phyloP scores from a whole-genome alignment of 2,329 filamentous ascomycete species.

The Parasarocladium wereldwijsianum region DNA sequence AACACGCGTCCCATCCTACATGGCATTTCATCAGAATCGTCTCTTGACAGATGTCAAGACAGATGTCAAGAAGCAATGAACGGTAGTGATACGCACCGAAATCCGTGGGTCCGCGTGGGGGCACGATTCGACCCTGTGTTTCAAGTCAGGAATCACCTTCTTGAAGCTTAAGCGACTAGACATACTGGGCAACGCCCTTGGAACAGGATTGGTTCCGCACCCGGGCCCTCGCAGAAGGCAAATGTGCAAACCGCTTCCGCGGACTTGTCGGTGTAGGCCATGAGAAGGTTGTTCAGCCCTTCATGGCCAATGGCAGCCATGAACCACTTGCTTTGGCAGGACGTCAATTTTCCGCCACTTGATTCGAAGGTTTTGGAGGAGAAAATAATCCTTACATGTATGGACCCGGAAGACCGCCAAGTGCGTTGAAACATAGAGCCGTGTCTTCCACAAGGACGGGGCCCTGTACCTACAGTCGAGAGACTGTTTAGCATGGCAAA shows the following conservation, averaged over 20 bases:
- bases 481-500: background rate
- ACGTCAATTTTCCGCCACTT: background rate
- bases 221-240: constrained; percentile 76
- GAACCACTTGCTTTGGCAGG: constrained; percentile 70
- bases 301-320: constrained; percentile 67
- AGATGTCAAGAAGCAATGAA: background rate
- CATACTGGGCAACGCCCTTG: constrained; percentile 73
- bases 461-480: constrained; percentile 51
- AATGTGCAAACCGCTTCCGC: constrained; percentile 94
- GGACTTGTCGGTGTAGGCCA: constrained; percentile 78
- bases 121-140: constrained; percentile 59
- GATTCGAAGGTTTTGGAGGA: constrained; percentile 1
- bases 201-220: constrained; percentile 72
- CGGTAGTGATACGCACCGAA: constrained; percentile 51
- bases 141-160: constrained; percentile 2
- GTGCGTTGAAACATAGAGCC: constrained; percentile 79
- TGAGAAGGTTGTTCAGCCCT: constrained; percentile 80
- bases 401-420: constrained; percentile 82
- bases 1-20: constrained; percentile 87
- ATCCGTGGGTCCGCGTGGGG: constrained; percentile 59
- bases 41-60: constrained; percentile 6
- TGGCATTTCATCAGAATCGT: background rate
- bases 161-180: background rate
- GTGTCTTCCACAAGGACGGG: constrained; percentile 95
- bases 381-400: constrained; percentile 58